Base-by-base conservation (phyloP, 257 asterid species). In the Ehretia macrophylla region DNA sequence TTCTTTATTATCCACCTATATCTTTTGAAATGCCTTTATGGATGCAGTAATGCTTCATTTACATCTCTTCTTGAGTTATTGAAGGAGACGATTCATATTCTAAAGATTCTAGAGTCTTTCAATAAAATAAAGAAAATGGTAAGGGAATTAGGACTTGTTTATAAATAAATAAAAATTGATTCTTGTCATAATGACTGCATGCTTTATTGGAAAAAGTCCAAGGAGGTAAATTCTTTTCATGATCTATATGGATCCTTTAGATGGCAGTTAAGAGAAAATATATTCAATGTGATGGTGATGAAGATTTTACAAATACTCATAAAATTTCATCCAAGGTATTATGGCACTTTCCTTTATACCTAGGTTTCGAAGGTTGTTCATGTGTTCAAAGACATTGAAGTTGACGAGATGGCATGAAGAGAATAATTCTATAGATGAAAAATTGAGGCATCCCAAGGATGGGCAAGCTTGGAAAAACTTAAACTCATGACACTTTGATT, bases 391-490 rank as follows among this genome's bases (percentile, higher is more conserved):
- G 5, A 56, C 16, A 6, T 1, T 47, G 2, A 0, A 0, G 5
- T 16, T 32, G 11, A 56, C n/a, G 45, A 56, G 16, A 45, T 58
- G 63, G 63, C 63, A 57, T 57, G 35, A 17, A 9, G 62, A 57
- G n/a, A 18, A 38, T 4, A 16, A 17, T 17, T 10, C 14, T 0
- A 57, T 14, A 2, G 37, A 57, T 57, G 51, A 17, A 17, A 0
- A 10, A 38, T 10, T 37, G n/a, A 9, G 21, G 51, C 62, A 57
- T 38, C 62, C 32, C 8, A 44, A 1, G 65, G 75, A 71, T 80
- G 82, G 86, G 5, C 27, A 9, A 5, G 37, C 20, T 11, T 40
- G 51, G 38, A 58, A 40, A 8, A 22, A 22, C 0, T 58, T 58
- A 37, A 21, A 58, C 12, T 14, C 37, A n/a, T 0, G 1, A 17